Conservation (phyloP, 1,284 basidiomycete species). For the Mixia osmundae region DNA sequence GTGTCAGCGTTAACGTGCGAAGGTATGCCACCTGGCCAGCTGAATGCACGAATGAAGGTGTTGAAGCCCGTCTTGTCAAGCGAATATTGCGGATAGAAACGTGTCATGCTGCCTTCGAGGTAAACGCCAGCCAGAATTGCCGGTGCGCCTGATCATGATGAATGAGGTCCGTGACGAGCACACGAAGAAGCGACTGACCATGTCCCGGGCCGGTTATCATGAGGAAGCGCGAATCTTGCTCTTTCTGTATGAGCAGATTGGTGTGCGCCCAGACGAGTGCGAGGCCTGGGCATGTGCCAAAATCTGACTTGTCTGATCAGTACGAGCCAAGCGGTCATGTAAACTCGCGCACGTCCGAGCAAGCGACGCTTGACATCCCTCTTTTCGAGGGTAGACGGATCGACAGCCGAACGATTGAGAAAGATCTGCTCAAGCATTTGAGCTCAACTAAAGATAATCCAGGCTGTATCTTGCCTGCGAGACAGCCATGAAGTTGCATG, state of each 20-base stretch:
- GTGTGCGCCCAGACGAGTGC: constrained; percentile 54
- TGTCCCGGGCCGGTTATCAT: constrained; percentile 18
- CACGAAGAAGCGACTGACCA: not conserved
- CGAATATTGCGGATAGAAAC: constrained; percentile 46
- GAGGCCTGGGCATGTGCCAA: constrained; percentile 36
- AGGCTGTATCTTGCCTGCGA: constrained; percentile 12
- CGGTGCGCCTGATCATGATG: constrained; percentile 32
- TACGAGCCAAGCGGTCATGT: not conserved
- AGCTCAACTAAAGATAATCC: not conserved
- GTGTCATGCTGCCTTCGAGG: constrained; percentile 50
- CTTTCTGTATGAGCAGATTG: constrained; percentile 40
- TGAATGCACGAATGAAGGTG: constrained; percentile 24
- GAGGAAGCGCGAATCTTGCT: constrained; percentile 14
- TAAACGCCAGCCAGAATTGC: constrained; percentile 54
- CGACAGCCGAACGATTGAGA: not conserved
- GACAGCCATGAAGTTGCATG: constrained; percentile 5
- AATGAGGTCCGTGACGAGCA: not conserved
- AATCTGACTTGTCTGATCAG: constrained; percentile 5
- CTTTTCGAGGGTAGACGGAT: constrained; percentile 25
- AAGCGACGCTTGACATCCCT: constrained; percentile 55
- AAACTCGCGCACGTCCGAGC: constrained; percentile 35
- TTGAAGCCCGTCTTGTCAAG: constrained; percentile 33
- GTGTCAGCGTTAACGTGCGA: constrained; percentile 33
- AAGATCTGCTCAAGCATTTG: not conserved
- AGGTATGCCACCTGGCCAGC: constrained; percentile 27